phyloP scores from a whole-genome alignment of 225 moss, liverwort and hornwort genomes.

The Thuidium tamariscinum region DNA sequence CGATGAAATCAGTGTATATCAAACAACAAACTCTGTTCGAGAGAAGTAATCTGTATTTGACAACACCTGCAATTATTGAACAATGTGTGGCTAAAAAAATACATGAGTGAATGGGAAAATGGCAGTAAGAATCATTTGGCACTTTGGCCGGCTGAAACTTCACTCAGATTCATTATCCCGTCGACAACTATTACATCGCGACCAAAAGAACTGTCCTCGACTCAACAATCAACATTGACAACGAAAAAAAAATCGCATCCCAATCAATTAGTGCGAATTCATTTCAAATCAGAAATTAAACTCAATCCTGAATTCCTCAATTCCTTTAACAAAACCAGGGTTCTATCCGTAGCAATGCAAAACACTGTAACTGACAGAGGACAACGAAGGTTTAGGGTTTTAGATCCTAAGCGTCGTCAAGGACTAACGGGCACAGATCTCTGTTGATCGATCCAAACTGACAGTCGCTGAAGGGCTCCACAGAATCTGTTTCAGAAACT shows the following conservation, averaged over 20 bases:
- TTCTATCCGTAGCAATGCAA: not conserved
- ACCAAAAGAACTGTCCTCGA: not conserved
- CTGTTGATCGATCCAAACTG: not conserved
- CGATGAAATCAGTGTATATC: too few relatives aligned
- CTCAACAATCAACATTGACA: not conserved
- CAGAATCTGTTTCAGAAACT: not conserved
- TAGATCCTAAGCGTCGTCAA: not conserved
- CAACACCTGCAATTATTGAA: not conserved
- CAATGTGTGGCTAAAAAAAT: not conserved
- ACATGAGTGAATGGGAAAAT: not conserved
- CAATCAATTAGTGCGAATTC: not conserved
- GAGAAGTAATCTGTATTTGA: not conserved
- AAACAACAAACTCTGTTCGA: not conserved
- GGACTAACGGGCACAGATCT: too few relatives aligned
- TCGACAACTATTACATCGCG: not conserved
- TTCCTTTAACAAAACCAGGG: not conserved
- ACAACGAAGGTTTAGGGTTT: not conserved
- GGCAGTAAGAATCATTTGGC: not conserved
- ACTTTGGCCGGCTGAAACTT: not conserved
- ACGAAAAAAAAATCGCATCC: not conserved
- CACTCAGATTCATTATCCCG: not conserved
- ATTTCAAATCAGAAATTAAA: not conserved
- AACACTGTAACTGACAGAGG: not conserved
- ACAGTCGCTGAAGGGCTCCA: too few relatives aligned
- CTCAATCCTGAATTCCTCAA: not conserved